These are phyloP conservation scores for Helminthosporium solani DNA, from an alignment of 2,329 filamentous ascomycete species.

Conservation along the genomic window DNA sequence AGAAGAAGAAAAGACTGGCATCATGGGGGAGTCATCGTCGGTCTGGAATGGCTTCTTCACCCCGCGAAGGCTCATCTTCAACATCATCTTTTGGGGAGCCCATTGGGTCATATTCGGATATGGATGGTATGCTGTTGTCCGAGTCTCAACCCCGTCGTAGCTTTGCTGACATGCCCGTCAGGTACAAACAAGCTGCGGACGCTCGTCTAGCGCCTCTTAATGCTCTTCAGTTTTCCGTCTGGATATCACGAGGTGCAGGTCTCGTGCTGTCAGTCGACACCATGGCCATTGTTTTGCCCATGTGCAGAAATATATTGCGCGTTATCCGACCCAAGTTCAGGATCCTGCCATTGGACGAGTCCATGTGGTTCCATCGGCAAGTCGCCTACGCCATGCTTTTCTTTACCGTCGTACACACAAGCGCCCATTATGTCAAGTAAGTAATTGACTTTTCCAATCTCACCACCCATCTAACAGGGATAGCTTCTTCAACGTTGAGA, in stretches of 20 bases:
- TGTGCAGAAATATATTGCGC: slow-evolving; percentile 88
- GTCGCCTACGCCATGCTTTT: slow-evolving; percentile 85
- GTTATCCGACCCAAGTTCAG: slow-evolving; percentile 81
- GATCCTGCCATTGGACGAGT: slow-evolving; percentile 93
- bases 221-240: slow-evolving; percentile 81
- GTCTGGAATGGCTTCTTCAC: slow-evolving; percentile 51
- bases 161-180: slow-evolving; percentile 43
- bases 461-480: slow-evolving; percentile 10
- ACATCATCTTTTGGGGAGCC: slow-evolving; percentile 75
- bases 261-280: slow-evolving; percentile 81
- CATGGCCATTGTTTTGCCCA: slow-evolving; percentile 85
- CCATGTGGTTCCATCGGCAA: slow-evolving; percentile 94
- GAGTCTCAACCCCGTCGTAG: slow-evolving; percentile 7
- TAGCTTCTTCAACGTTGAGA: slow-evolving; percentile 94
- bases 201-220: slow-evolving; percentile 74
- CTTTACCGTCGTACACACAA: slow-evolving; percentile 75
- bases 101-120: slow-evolving; percentile 78
- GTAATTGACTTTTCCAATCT: slow-evolving; percentile 27
- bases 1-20: slow-evolving; percentile 5
- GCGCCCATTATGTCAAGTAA: slow-evolving; percentile 91
- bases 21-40: slow-evolving; percentile 13
- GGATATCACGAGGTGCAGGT: slow-evolving; percentile 92
- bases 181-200: slow-evolving; percentile 76
- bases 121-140: slow-evolving; percentile 70
- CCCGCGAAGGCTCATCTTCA: slow-evolving; percentile 71